Evolutionary conservation across 768 basidiomycete species (phyloP), one percentile per base, ranked within the genome.

Genomic region (Coprinopsis marcescibilis): DNA sequence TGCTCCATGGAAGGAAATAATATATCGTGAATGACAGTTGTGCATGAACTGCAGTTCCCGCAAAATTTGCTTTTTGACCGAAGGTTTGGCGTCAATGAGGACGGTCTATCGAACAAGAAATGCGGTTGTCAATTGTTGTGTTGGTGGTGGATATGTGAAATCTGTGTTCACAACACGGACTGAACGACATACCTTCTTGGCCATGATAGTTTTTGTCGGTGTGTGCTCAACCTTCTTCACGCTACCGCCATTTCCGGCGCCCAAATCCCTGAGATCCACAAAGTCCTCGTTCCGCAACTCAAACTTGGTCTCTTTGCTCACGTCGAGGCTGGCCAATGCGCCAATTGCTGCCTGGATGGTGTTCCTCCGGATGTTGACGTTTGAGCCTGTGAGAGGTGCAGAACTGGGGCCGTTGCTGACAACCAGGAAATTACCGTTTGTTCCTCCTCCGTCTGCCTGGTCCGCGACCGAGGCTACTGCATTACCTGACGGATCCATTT

Each of bases 31-130:
- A 54, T 85, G 76, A 67, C 95, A 98, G 66, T 96, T 89, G 64
- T 97, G 91, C 95, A 98, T 95, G 72, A 99, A 98, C 58, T 97
- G 95, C 55, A 99, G 72, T 62, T 99, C 96, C 43, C 96, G 85
- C 29, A 98, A 73, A 58, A 99, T 98, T 69, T 99, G 96, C 63
- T 98, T 99, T 52, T 94, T 77, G 25, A 98, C 91, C 2, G 90
- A 80, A 8, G 93, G 95, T 63, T 97, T 97, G 24, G 92, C 93
- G 67, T 95, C 92, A 64, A 96, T 95, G 51, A 94, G 81, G 23
- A 96, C 91, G 61, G 93, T 90, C 93, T 95, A 58, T 3, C 45
- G 37, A 32, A 36, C 45, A 20, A 39, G 7, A 8, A 24, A 40
- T 8, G 15, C 12, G 21, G n/a, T n/a, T 32, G n/a, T 32, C 8